Conservation (phyloP, 169 alveolate genomes). For the Cryptosporidium baileyi region DNA sequence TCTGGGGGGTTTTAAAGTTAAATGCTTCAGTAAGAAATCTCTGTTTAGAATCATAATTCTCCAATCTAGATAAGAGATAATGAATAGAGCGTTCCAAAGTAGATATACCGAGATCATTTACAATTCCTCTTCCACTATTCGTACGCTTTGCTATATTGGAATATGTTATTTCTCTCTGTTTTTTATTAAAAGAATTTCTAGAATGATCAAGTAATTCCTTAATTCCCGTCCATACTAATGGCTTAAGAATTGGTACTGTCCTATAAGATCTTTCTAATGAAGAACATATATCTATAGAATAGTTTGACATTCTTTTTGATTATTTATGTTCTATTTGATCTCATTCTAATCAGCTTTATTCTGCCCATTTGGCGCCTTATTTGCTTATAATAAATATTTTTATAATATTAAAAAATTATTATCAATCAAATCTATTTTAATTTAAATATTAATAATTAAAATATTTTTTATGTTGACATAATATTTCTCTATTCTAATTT, state of each 20-base stretch:
- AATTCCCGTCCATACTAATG: constrained; percentile 57
- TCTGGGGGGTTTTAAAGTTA: constrained; percentile 16
- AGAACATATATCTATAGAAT: constrained; percentile 25
- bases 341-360: not conserved
- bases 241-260: constrained; percentile 52
- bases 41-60: constrained; percentile 32
- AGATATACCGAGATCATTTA: constrained; percentile 25
- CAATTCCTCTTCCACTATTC: constrained; percentile 48
- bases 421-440: too few relatives aligned
- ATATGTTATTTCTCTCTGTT: constrained; percentile 13
- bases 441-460: too few relatives aligned
- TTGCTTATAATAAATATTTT: too few relatives aligned
- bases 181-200: not conserved
- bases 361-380: too few relatives aligned
- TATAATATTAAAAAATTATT: too few relatives aligned
- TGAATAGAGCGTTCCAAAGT: constrained; percentile 49
- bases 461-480: too few relatives aligned
- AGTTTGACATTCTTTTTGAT: constrained; percentile 2
- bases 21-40: constrained; percentile 40
- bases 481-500: too few relatives aligned
- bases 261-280: constrained; percentile 64
- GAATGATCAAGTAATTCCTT: constrained; percentile 40
- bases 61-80: constrained; percentile 20
- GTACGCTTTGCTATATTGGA: not conserved
- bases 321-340: not conserved